Evolutionary conservation across 441 rosid species (phyloP).

Genomic region (Viola pubescens): DNA sequence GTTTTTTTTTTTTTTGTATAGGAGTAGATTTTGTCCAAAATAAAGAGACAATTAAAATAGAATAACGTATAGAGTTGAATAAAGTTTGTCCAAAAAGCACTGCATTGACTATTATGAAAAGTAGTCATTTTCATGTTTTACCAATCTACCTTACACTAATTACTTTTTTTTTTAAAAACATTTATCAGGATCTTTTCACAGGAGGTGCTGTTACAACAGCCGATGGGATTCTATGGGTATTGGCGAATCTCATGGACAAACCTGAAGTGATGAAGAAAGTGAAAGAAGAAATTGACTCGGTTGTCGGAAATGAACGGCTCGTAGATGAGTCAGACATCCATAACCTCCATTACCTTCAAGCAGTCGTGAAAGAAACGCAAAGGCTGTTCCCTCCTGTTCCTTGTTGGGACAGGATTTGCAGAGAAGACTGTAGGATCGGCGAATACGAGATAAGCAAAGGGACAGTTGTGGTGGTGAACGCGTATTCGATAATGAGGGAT

Average conservation of each 20-base stretch:
- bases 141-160: background rate
- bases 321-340: conserved; percentile 29
- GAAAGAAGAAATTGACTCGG: conserved; percentile 30
- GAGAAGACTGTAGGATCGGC: conserved; percentile 20
- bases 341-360: conserved; percentile 25
- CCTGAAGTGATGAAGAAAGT: conserved; percentile 25
- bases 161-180: background rate
- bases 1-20: too few species aligned
- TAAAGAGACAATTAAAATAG: too few species aligned
- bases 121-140: too few species aligned
- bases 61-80: too few species aligned
- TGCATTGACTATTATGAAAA: too few species aligned
- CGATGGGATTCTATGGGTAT: conserved; percentile 30
- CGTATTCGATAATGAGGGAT: conserved; percentile 32
- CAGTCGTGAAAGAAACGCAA: conserved; percentile 27
- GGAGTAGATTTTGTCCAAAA: too few species aligned
- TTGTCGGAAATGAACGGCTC: conserved; percentile 21
- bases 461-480: conserved; percentile 18
- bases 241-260: conserved; percentile 36
- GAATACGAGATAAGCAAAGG: conserved; percentile 21
- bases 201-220: conserved; percentile 26
- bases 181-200: conserved; percentile 2
- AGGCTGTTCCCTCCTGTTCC: conserved; percentile 24
- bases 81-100: too few species aligned
- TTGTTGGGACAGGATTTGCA: conserved; percentile 17